Conservation (phyloP, 208 protist species). For the Wallacemonas rigidus region DNA sequence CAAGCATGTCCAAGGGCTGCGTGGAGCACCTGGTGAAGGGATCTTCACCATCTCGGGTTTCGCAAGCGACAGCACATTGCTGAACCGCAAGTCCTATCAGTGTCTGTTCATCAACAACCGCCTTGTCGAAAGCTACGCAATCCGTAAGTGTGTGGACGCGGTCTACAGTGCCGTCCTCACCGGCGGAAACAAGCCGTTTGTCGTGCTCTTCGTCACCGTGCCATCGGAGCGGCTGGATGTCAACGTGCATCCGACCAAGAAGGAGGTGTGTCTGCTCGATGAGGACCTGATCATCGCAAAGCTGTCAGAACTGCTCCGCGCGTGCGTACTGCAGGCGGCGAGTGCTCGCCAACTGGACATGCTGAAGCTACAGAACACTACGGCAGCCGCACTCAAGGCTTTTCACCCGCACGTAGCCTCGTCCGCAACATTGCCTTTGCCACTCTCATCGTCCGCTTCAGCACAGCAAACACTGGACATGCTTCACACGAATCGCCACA, state of each 20-base stretch:
- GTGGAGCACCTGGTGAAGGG: constrained; percentile 44
- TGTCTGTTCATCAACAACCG: constrained; percentile 90
- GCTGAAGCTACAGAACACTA: constrained; percentile 46
- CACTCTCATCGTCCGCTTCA: not conserved
- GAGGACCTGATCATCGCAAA: constrained; percentile 74
- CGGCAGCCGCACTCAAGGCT: constrained; percentile 34
- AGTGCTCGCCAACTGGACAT: constrained; percentile 64
- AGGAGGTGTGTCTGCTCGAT: constrained; percentile 89
- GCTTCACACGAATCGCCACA: not conserved
- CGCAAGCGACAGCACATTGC: constrained; percentile 70
- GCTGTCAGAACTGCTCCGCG: constrained; percentile 55
- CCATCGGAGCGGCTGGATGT: constrained; percentile 95
- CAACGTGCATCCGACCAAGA: constrained; percentile 99
- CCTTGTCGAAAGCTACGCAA: constrained; percentile 66
- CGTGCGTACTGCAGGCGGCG: constrained; percentile 61
- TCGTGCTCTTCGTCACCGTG: constrained; percentile 93
- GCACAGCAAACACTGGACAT: constrained; percentile 10
- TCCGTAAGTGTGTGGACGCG: constrained; percentile 89
- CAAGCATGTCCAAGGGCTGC: constrained; percentile 23
- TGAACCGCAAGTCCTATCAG: constrained; percentile 62
- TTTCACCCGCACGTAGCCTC: not conserved
- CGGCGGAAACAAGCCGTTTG: constrained; percentile 90
- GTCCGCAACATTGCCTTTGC: not conserved
- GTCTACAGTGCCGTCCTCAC: constrained; percentile 93
- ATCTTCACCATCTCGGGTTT: constrained; percentile 75